Base-by-base conservation (phyloP, 2,329 filamentous ascomycete genomes). In the Diaporthe citriasiana region DNA sequence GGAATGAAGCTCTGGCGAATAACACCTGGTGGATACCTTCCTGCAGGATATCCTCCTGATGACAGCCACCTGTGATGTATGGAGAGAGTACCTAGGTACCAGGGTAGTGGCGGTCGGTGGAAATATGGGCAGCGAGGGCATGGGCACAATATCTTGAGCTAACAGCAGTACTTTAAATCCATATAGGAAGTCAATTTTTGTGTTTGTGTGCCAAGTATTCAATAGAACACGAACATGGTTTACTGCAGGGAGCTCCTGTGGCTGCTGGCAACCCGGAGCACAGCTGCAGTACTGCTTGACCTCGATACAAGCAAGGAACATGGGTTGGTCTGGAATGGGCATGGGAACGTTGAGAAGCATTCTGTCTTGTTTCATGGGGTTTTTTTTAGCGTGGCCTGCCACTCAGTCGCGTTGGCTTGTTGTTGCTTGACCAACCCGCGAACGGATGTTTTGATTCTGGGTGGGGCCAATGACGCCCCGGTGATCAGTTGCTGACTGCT, bases 361-460 rank as follows among this genome's bases (percentile, higher is more conserved):
- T 40, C 53, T 68, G 63, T 51, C 63, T 68, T 51, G 45, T 53
- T 68, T 68, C 63, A 27, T 25, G 63, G n/a, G n/a, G 42, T 15
- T n/a, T 25, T 45, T 19, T 17, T 56, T 51, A 69, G 63, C 72
- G 38, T 60, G 70, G 55, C 33, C 45, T 47, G 45, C 27, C 42
- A 35, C 33, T 35, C 33, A 47, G 59, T 65, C 59, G 38, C 65
- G 59, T 57, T 53, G 22, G 45, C 59, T 56, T 33, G 71, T 74
- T 75, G 78, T 79, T 79, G 78, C 78, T 75, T 77, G 70, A 74
- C 73, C 78, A 79, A 79, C 78, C 63, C 50, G 47, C 35, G 65
- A 55, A 45, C 42, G 40, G 42, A 38, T 70, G 53, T 38, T 59
- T 47, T 59, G 65, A 65, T 74, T 70, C 53, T 50, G 25, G 59